Evolutionary conservation across 345 rosid genomes (phyloP).

Genomic region (Boechera divaricarpa): DNA sequence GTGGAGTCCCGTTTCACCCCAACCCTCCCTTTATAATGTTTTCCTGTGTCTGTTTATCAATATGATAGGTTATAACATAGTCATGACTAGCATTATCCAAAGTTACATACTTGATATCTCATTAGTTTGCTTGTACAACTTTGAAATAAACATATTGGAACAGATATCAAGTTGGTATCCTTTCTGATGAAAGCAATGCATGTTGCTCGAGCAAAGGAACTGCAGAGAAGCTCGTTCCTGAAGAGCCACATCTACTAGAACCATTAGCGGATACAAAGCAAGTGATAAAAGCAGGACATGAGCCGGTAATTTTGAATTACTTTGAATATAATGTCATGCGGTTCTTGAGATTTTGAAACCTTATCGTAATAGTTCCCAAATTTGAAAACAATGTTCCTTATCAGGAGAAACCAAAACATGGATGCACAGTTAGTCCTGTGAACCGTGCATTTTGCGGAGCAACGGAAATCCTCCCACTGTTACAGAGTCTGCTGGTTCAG

Average conservation of each 20-base stretch:
- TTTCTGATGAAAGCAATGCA: constrained; percentile 19
- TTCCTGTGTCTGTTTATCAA: background rate
- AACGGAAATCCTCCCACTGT: constrained; percentile 58
- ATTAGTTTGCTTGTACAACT: constrained; percentile 38
- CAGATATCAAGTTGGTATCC: constrained; percentile 33
- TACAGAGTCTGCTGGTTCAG: constrained; percentile 78
- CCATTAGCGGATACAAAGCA: constrained; percentile 10
- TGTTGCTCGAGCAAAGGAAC: constrained; percentile 9
- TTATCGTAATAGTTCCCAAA: background rate
- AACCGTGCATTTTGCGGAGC: constrained; percentile 48
- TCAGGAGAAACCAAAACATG: constrained; percentile 62
- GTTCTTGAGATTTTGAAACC: background rate
- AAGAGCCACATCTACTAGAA: constrained; percentile 24
- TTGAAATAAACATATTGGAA: constrained; percentile 16
- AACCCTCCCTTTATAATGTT: background rate
- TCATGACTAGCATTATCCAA: background rate
- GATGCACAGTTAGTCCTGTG: constrained; percentile 46
- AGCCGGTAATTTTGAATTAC: constrained; percentile 10
- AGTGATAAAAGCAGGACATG: constrained; percentile 1
- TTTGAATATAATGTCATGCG: background rate
- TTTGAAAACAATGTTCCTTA: constrained; percentile 14
- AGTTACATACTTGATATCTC: constrained; percentile 28
- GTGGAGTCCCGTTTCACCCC: background rate
- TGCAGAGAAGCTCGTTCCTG: constrained; percentile 14
- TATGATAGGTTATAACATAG: no score